Evolutionary conservation across 2,329 filamentous ascomycete species (phyloP).

Genomic region (Macroventuria anomochaeta): DNA sequence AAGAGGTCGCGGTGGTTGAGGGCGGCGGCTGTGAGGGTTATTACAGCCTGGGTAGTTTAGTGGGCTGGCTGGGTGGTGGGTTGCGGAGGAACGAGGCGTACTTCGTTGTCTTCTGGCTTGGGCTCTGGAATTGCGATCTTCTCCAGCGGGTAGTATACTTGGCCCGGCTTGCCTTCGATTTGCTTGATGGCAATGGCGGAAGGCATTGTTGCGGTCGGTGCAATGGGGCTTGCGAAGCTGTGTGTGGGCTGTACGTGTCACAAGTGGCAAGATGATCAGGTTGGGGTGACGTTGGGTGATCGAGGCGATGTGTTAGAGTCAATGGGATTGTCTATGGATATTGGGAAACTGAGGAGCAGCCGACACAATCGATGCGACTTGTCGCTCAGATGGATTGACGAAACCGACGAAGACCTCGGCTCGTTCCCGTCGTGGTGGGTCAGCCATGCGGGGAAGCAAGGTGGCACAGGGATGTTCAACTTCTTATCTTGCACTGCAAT

Average conservation of each 20-base stretch:
- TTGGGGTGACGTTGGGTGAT: too few species aligned
- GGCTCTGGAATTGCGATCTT: slow-evolving; percentile 40
- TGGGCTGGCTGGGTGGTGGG: not conserved
- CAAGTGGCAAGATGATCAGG: too few species aligned
- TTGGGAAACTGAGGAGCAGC: not conserved
- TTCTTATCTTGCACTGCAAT: not conserved
- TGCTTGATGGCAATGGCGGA: slow-evolving; percentile 69
- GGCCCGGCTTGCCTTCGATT: slow-evolving; percentile 80
- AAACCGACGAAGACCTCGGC: slow-evolving; percentile 12
- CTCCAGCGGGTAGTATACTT: slow-evolving; percentile 78
- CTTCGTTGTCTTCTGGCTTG: slow-evolving; percentile 41
- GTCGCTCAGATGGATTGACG: slow-evolving; percentile 4
- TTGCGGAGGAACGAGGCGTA: slow-evolving; percentile 7
- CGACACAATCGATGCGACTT: slow-evolving; percentile 1
- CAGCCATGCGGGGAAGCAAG: slow-evolving; percentile 8
- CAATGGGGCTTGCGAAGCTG: not conserved
- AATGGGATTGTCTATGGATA: not conserved
- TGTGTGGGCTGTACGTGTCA: too few species aligned
- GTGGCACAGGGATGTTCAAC: not conserved
- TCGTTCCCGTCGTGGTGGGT: slow-evolving; percentile 1
- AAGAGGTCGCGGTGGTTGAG: slow-evolving; percentile 97
- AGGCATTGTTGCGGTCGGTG: slow-evolving; percentile 50
- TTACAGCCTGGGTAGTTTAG: slow-evolving; percentile 67
- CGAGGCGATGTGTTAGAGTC: not conserved
- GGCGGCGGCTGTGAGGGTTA: slow-evolving; percentile 78